phyloP scores from a whole-genome alignment of 305 asterid genomes.

The Solanum hybrid region DNA sequence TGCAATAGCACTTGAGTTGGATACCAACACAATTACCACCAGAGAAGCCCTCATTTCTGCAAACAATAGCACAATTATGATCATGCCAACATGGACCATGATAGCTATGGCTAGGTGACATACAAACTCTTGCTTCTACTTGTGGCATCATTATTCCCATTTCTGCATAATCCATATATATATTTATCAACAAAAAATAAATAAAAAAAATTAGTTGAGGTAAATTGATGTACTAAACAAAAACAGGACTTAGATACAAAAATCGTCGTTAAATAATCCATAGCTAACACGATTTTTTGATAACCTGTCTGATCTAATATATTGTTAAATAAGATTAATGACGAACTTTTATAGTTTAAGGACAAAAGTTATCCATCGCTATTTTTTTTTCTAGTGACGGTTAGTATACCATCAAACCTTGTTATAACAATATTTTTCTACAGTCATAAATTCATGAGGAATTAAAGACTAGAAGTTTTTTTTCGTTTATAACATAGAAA shows the following conservation, averaged over 20 bases:
- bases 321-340: background rate
- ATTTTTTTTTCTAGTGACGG: background rate
- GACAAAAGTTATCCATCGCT: background rate
- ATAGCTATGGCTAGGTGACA: constrained; percentile 40
- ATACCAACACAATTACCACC: constrained; percentile 41
- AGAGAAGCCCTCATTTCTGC: constrained; percentile 40
- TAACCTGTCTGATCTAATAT: background rate
- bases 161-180: background rate
- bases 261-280: background rate
- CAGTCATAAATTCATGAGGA: no score
- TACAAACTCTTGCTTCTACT: constrained; percentile 35
- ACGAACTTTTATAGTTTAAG: background rate
- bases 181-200: background rate
- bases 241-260: background rate
- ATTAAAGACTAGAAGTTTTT: no score
- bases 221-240: background rate
- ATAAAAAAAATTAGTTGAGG: background rate
- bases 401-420: no score
- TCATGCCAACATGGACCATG: constrained; percentile 27
- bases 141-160: constrained; percentile 4
- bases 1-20: constrained; percentile 44
- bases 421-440: no score
- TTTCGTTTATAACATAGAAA: no score
- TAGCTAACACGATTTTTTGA: background rate
- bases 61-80: constrained; percentile 39